Evolutionary conservation across 116 monocot species (phyloP).

Genomic region (Zostera marina): DNA sequence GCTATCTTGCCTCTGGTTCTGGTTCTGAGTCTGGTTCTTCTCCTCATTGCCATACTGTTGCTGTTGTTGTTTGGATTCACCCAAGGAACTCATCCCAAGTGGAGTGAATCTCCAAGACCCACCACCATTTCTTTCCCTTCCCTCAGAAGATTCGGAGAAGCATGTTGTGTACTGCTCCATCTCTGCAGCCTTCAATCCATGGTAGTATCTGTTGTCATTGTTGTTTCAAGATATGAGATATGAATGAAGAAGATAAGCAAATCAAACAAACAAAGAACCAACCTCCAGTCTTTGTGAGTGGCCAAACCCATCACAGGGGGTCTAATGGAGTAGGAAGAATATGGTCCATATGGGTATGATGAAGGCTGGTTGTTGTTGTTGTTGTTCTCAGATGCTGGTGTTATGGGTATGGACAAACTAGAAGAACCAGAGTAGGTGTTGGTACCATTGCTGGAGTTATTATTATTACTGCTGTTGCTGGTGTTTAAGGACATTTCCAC

Average conservation of each 20-base stretch:
- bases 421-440: conserved; percentile 4
- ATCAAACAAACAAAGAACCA: conserved; percentile 3
- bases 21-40: conserved; percentile 2
- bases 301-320: not conserved
- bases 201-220: conserved; percentile 24
- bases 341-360: conserved; percentile 3
- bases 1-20: conserved; percentile 39
- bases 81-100: conserved; percentile 22
- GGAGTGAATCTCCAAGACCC: conserved; percentile 20
- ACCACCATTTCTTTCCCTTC: conserved; percentile 26
- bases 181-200: conserved; percentile 23
- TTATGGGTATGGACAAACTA: conserved; percentile 3
- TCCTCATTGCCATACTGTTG: conserved; percentile 1
- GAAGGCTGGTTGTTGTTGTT: not conserved
- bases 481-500: conserved; percentile 43
- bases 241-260: not conserved
- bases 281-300: conserved; percentile 14
- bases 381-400: not conserved
- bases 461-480: not conserved
- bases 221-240: not conserved
- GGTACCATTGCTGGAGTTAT: not conserved
- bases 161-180: conserved; percentile 20
- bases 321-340: conserved; percentile 3
- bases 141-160: conserved; percentile 13
- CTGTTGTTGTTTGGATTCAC: conserved; percentile 14